Base-by-base conservation (phyloP, 176 grass and related monocot genomes). In the Tillandsia fasciculata region DNA sequence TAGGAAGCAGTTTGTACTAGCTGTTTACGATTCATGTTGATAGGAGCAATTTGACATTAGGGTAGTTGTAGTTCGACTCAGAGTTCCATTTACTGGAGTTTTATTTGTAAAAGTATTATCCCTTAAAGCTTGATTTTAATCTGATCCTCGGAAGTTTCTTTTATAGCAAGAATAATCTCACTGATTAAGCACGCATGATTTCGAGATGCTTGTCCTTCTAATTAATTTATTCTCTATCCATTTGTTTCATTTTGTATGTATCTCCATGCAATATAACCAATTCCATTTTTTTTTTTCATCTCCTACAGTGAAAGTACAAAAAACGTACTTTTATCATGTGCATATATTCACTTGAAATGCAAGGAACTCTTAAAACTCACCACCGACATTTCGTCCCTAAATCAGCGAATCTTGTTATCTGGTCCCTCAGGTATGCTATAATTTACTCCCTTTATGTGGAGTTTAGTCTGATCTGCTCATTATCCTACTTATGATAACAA, bases 321-420 rank as follows among this genome's bases (percentile, higher is more conserved):
- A 75, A 90, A 90, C 74, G 70, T 82, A 50, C 95, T 99, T 49
- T 63, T 90, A 65, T 90, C 87, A 65, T 94, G 82, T 80, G 85
- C 87, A 64, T 93, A 86, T 77, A 83, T 99, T 78, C 87, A 99
- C 64, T 57, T 99, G 78, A 80, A 99, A 82, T 85, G 88, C 76
- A 99, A 99, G 77, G 95, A 99, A 12, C 82, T 90, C 15, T 73
- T 86, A 28, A 90, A 99, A 67, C 80, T 87, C 48, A 83, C 88
- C 52, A 70, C 82, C 3, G 90, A 85, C 69, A 99, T 99, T 79
- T 93, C 87, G 75, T 99, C 95, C 67, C 78, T 99, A 77, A 93
- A 94, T 68, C 90, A 89, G 72, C 87, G 95, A 48, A 94, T 99
- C 81, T 68, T 99, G 63, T 80, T 99, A 75, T 93, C 95, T 81